These are phyloP conservation scores for Vanrija sp. DNA, from an alignment of 1,284 basidiomycete species.

Conservation along the genomic window DNA sequence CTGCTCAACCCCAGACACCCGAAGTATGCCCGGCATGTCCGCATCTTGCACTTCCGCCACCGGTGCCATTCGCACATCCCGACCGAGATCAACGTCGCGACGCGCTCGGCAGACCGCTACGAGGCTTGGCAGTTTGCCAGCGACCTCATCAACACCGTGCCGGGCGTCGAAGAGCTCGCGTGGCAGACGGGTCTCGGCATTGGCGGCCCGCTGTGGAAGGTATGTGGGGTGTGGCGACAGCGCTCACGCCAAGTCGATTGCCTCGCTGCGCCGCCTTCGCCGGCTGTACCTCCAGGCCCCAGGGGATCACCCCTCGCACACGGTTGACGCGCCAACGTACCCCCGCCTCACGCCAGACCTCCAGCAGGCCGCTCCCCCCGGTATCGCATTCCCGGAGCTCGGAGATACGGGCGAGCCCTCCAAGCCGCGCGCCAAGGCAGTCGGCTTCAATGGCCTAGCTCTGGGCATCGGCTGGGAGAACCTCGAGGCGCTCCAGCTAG, in stretches of 20 bases:
- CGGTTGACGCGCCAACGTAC: background rate
- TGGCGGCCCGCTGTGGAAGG: constrained; percentile 10
- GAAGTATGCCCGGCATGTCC: constrained; percentile 8
- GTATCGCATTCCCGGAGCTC: background rate
- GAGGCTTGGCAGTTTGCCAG: constrained; percentile 13
- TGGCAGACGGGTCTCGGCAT: constrained; percentile 20
- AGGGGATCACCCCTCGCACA: constrained; percentile 3
- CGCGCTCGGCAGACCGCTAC: constrained; percentile 7
- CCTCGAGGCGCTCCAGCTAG: constrained; percentile 19
- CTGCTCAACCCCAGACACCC: constrained; percentile 1
- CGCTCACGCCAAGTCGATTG: constrained; percentile 5
- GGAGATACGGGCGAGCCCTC: background rate
- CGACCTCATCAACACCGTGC: constrained; percentile 5
- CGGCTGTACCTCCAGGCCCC: constrained; percentile 5
- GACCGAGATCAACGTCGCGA: constrained; percentile 1
- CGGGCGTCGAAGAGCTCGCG: constrained; percentile 7
- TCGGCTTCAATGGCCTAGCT: constrained; percentile 8
- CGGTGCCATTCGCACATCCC: constrained; percentile 11
- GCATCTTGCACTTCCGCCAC: constrained; percentile 14
- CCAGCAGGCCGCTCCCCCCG: constrained; percentile 1
- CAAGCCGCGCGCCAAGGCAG: constrained; percentile 3
- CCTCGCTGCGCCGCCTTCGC: background rate
- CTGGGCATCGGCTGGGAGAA: constrained; percentile 29
- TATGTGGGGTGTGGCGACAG: background rate
- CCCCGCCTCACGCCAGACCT: constrained; percentile 11